These are phyloP conservation scores for Vanrija sp. DNA, from an alignment of 1,284 basidiomycete species.

Conservation along the genomic window DNA sequence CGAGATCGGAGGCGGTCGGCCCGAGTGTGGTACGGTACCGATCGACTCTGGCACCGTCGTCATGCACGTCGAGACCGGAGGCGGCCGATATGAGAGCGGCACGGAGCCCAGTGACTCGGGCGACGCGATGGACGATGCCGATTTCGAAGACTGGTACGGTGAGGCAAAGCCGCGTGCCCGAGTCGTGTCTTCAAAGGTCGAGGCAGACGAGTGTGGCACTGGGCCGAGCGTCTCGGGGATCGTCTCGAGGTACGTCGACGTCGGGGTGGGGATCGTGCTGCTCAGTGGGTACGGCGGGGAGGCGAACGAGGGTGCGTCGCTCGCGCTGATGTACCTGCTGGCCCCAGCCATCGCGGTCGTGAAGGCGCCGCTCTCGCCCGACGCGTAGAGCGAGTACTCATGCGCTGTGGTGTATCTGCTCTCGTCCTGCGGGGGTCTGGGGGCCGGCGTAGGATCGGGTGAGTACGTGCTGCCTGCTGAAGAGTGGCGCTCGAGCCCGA, in stretches of 20 bases:
- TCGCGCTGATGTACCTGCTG: not conserved
- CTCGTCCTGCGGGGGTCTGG: not conserved
- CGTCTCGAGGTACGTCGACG: no score
- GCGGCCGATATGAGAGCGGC: no score
- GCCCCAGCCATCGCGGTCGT: conserved; percentile 3
- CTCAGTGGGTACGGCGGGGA: not conserved
- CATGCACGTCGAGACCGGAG: not conserved
- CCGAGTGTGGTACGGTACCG: not conserved
- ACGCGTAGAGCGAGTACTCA: conserved; percentile 10
- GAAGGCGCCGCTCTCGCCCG: conserved; percentile 14
- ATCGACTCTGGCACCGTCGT: not conserved
- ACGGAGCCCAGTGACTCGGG: no score
- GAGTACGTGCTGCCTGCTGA: conserved; percentile 9
- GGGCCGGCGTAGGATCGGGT: not conserved
- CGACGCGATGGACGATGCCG: no score
- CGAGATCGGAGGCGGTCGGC: not conserved
- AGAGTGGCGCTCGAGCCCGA: conserved; percentile 37
- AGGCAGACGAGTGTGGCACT: not conserved
- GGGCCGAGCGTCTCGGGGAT: no score
- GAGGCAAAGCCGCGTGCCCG: no score
- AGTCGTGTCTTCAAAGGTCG: no score
- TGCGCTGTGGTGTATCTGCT: not conserved
- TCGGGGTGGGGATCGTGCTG: not conserved
- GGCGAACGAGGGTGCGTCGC: conserved; percentile 1
- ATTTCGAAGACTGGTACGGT: no score